A percentile compares a stretch with the other conserved stretches of the same genome.
Conservation (phyloP, 192 early-diverging fungal species). For the Glomus cerebriforme region DNA sequence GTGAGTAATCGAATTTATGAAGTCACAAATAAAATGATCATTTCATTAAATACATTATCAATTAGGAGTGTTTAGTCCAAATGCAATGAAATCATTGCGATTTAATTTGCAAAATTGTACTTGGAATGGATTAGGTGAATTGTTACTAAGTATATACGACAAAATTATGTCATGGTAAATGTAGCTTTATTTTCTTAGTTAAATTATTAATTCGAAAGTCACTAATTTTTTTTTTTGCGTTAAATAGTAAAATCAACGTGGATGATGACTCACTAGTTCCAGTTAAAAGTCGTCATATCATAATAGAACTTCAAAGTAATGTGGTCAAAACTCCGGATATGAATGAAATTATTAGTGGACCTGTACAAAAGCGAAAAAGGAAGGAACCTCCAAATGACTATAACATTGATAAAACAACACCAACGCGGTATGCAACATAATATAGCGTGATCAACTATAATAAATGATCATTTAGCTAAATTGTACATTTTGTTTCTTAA, state of each 20-base stretch:
- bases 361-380: slow-evolving; percentile 7
- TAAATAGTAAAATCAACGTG: background rate
- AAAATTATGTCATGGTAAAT: background rate
- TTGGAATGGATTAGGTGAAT: slow-evolving; percentile 18
- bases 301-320: background rate
- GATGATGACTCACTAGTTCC: background rate
- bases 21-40: background rate
- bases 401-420: background rate
- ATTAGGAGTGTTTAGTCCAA: background rate
- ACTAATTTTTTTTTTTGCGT: background rate
- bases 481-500: background rate
- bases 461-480: background rate
- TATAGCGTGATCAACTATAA: background rate
- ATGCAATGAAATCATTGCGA: background rate
- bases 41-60: background rate
- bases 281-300: background rate
- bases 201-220: background rate
- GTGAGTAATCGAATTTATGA: background rate
- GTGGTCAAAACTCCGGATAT: background rate
- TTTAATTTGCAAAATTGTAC: background rate
- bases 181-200: background rate
- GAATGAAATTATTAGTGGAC: background rate
- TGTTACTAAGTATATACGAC: slow-evolving; percentile 6
- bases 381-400: background rate
- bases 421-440: background rate